Conservation (phyloP, 2,329 filamentous ascomycete genomes). For the Fusarium kyushuense region DNA sequence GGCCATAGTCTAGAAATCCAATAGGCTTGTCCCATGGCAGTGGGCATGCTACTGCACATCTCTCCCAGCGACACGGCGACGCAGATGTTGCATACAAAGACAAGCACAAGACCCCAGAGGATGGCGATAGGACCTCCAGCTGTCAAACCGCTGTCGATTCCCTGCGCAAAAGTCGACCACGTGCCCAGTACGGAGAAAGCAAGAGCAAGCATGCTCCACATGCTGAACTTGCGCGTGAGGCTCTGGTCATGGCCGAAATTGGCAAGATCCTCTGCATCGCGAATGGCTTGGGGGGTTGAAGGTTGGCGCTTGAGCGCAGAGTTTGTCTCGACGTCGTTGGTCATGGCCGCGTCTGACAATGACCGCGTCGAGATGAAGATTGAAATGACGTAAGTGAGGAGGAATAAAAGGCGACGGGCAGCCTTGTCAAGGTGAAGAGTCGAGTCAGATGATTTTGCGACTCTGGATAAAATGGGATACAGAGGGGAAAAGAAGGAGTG, state of each 20-base stretch:
- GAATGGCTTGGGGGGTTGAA: conserved; percentile 46
- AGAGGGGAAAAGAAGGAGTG: background rate
- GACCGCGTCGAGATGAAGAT: conserved; percentile 33
- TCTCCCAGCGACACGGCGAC: conserved; percentile 68
- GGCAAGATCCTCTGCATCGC: conserved; percentile 57
- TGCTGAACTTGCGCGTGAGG: conserved; percentile 61
- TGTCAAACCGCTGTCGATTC: conserved; percentile 60
- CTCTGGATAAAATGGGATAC: background rate
- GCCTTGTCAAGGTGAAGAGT: conserved; percentile 13
- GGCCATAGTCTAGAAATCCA: conserved; percentile 59
- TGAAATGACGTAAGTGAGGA: conserved; percentile 20
- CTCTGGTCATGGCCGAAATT: conserved; percentile 56
- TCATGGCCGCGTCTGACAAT: conserved; percentile 45
- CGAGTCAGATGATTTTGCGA: background rate
- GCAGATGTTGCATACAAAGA: conserved; percentile 64
- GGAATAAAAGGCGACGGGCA: conserved; percentile 39
- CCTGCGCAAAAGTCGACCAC: conserved; percentile 68
- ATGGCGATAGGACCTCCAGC: conserved; percentile 67
- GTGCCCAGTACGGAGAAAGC: conserved; percentile 69
- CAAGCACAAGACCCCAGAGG: conserved; percentile 67
- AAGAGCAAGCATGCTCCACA: conserved; percentile 68
- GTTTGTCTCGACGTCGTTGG: conserved; percentile 44
- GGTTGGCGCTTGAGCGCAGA: conserved; percentile 42
- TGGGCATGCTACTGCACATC: conserved; percentile 69
- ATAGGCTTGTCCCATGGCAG: conserved; percentile 69